phyloP scores from a whole-genome alignment of 2,329 filamentous ascomycete species.

The Ophiostoma ulmi region DNA sequence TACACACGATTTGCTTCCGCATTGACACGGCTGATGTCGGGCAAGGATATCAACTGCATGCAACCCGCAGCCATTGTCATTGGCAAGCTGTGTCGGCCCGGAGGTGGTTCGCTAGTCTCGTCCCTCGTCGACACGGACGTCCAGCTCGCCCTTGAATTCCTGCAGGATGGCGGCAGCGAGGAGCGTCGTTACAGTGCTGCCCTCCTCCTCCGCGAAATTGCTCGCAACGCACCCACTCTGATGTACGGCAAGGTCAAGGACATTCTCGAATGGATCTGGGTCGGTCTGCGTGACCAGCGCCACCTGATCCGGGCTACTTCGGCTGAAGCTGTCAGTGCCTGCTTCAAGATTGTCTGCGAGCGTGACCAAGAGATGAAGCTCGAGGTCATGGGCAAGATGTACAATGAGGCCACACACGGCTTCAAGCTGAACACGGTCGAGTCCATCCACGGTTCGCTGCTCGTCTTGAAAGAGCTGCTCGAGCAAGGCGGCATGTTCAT shows the following conservation, averaged over 20 bases:
- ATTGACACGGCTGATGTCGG: slow-evolving; percentile 78
- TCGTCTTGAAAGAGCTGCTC: slow-evolving; percentile 87
- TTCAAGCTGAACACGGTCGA: slow-evolving; percentile 78
- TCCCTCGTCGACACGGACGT: slow-evolving; percentile 96
- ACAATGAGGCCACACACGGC: slow-evolving; percentile 74
- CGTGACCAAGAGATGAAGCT: slow-evolving; percentile 84
- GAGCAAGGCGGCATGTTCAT: slow-evolving; percentile 98
- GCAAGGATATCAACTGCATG: slow-evolving; percentile 88
- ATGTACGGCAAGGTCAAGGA: slow-evolving; percentile 95
- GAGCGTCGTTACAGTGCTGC: slow-evolving; percentile 90
- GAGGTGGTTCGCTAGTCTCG: slow-evolving; percentile 88
- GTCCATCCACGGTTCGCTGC: slow-evolving; percentile 84
- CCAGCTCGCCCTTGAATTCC: slow-evolving; percentile 91
- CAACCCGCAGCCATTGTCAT: slow-evolving; percentile 82
- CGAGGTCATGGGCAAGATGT: slow-evolving; percentile 85
- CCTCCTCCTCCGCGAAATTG: slow-evolving; percentile 82
- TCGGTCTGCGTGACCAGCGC: slow-evolving; percentile 81
- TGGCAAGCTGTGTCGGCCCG: slow-evolving; percentile 84
- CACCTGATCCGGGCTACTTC: slow-evolving; percentile 89
- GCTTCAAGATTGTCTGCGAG: slow-evolving; percentile 91
- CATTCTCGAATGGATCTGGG: slow-evolving; percentile 94
- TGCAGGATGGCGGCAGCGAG: slow-evolving; percentile 91
- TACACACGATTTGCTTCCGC: slow-evolving; percentile 92
- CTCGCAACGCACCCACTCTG: slow-evolving; percentile 85
- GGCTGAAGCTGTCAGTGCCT: slow-evolving; percentile 87